Percentiles rank a stretch among this genome's conserved stretches.
Conservation (phyloP, 805 yeast species). For the Candida anglica region DNA sequence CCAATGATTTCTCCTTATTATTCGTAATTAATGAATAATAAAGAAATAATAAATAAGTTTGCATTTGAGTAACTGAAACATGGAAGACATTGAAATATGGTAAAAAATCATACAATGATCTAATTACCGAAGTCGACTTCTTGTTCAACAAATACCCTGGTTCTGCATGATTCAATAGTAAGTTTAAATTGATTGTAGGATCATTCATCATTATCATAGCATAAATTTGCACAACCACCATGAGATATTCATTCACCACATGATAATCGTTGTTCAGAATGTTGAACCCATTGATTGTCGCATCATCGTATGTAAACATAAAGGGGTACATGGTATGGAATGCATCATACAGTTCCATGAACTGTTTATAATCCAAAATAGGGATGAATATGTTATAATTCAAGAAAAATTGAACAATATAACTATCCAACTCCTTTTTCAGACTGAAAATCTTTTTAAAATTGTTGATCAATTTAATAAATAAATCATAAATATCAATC, state of each 20-base stretch:
- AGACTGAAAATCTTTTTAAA: constrained; percentile 36
- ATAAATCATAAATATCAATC: constrained; percentile 38
- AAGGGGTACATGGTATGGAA: constrained; percentile 47
- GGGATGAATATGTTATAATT: constrained; percentile 53
- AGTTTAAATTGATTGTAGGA: constrained; percentile 39
- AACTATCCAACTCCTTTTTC: constrained; percentile 41
- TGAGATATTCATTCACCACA: constrained; percentile 39
- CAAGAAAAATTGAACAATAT: constrained; percentile 46
- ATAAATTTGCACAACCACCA: constrained; percentile 44
- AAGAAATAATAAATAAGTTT: constrained; percentile 46
- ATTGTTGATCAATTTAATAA: constrained; percentile 40
- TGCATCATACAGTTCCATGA: constrained; percentile 48
- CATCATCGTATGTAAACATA: constrained; percentile 43
- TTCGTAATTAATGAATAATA: constrained; percentile 44
- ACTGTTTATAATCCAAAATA: constrained; percentile 48
- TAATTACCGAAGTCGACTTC: constrained; percentile 25
- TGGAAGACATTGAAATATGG: constrained; percentile 48
- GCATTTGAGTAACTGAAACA: constrained; percentile 45
- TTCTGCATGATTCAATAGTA: constrained; percentile 32
- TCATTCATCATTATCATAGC: constrained; percentile 51
- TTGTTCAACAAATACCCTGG: constrained; percentile 22
- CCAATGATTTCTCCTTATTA: constrained; percentile 37
- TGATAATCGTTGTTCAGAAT: constrained; percentile 42
- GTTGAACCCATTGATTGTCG: constrained; percentile 45
- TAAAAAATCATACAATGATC: constrained; percentile 40